Evolutionary conservation across 257 asterid genomes (phyloP).

Genomic region (Solanum chiquidenum): DNA sequence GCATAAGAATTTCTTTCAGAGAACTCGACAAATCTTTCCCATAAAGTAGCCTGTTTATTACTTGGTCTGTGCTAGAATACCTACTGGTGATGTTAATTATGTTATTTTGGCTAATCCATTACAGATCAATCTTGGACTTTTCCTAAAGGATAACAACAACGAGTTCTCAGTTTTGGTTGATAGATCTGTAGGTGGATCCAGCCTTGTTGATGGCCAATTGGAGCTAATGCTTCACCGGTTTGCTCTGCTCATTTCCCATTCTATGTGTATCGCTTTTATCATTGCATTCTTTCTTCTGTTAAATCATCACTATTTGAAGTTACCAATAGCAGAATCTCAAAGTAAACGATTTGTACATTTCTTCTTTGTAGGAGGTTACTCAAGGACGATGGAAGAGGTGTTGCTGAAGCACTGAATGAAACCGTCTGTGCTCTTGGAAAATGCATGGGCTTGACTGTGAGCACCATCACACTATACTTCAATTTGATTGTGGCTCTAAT

Average conservation of each 20-base stretch:
- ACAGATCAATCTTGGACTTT: slow-evolving; percentile 91
- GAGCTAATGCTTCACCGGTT: slow-evolving; percentile 96
- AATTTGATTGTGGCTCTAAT: neutral
- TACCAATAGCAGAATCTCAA: neutral
- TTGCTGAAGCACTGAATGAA: slow-evolving; percentile 84
- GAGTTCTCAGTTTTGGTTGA: slow-evolving; percentile 93
- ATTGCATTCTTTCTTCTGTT: neutral
- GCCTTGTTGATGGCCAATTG: slow-evolving; percentile 72
- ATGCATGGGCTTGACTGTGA: slow-evolving; percentile 77
- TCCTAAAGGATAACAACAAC: slow-evolving; percentile 57
- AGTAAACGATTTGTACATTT: neutral
- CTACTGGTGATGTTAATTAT: neutral
- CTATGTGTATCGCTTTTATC: neutral
- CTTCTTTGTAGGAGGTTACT: slow-evolving; percentile 71
- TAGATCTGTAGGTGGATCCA: slow-evolving; percentile 92
- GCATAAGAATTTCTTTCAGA: neutral
- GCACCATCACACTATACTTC: slow-evolving; percentile 6
- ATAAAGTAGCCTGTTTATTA: neutral
- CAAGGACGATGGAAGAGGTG: slow-evolving; percentile 81
- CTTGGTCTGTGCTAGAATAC: neutral
- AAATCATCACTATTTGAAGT: neutral
- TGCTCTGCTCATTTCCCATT: neutral
- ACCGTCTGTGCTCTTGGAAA: slow-evolving; percentile 43
- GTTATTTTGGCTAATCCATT: neutral
- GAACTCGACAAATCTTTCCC: neutral